These are phyloP conservation scores for Aristolochia fimbriata DNA, from an alignment of 164 flowering plant genomes.

Conservation along the genomic window DNA sequence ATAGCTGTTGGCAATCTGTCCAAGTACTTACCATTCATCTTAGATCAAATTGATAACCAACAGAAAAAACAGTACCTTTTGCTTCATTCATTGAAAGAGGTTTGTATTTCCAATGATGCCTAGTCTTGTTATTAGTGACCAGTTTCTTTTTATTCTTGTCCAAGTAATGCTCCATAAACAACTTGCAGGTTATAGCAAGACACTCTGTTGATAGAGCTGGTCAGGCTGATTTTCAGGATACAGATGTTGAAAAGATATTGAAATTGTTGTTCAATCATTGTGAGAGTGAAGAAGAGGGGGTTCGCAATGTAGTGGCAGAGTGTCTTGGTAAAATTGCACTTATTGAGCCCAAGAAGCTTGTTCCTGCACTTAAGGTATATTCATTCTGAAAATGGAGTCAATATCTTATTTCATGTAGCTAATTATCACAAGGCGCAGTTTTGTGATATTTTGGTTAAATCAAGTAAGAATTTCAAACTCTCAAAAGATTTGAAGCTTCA, in stretches of 20 bases:
- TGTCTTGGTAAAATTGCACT: conserved; percentile 98
- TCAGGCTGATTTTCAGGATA: conserved; percentile 64
- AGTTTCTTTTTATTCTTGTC: neutral
- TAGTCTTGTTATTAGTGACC: too few species aligned
- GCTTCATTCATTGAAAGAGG: conserved; percentile 99
- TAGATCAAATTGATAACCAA: conserved; percentile 98
- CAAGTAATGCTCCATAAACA: neutral
- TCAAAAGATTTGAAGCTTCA: too few species aligned
- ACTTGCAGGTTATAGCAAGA: conserved; percentile 88
- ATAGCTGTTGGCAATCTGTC: conserved; percentile 96
- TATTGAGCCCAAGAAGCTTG: conserved; percentile 84
- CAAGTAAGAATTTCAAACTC: too few species aligned
- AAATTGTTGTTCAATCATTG: conserved; percentile 88
- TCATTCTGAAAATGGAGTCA: neutral
- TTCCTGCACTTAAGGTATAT: conserved; percentile 94
- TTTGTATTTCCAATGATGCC: conserved; percentile 8
- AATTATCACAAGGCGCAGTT: too few species aligned
- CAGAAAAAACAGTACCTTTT: conserved; percentile 94
- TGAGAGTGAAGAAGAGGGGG: conserved; percentile 99
- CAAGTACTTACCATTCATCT: conserved; percentile 83
- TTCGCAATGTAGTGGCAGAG: conserved; percentile 98
- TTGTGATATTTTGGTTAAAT: too few species aligned
- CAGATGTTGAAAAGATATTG: conserved; percentile 89
- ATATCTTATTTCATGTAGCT: too few species aligned
- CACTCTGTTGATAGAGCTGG: conserved; percentile 81